phyloP scores from a whole-genome alignment of 495 filamentous ascomycete species.

The Chaetomidium leptoderma region DNA sequence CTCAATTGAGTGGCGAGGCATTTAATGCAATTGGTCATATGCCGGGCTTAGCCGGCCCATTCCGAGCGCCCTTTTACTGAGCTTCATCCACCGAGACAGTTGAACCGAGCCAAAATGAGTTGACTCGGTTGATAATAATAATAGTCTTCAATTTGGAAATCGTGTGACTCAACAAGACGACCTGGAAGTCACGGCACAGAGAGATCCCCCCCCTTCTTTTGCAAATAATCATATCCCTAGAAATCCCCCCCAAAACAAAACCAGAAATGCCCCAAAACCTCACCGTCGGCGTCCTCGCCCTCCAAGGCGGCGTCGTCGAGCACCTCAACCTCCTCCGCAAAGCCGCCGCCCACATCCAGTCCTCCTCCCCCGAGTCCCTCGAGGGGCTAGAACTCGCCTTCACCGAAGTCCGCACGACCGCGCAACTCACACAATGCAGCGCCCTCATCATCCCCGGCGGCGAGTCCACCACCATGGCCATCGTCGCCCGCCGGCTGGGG shows the following conservation, averaged over 20 bases:
- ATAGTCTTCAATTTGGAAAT: neutral
- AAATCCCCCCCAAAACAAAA: neutral
- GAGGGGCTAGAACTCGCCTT: conserved; percentile 48
- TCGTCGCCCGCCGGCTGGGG: conserved; percentile 75
- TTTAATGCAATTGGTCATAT: conserved; percentile 14
- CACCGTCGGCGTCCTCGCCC: conserved; percentile 80
- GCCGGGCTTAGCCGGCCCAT: conserved; percentile 27
- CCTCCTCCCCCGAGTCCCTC: neutral
- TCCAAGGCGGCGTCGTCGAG: conserved; percentile 92
- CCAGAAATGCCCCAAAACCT: conserved; percentile 25
- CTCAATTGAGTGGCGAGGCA: conserved; percentile 19
- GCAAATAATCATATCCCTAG: neutral
- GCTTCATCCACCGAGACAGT: neutral
- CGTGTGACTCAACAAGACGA: conserved; percentile 2
- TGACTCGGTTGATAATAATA: neutral
- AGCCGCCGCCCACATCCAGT: conserved; percentile 44
- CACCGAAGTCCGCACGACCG: conserved; percentile 72
- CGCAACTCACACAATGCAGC: conserved; percentile 67
- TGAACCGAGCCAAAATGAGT: no score
- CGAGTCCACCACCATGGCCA: conserved; percentile 88
- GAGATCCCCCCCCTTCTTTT: no score
- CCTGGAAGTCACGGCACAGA: no score
- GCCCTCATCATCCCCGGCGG: conserved; percentile 89
- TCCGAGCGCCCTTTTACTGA: conserved; percentile 9
- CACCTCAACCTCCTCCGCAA: conserved; percentile 72